A percentile compares a stretch with the other conserved stretches of the same genome.
Evolutionary conservation across 2,329 filamentous ascomycete genomes (phyloP).

Genomic region (Hymenotorrendiella dingleyae): DNA sequence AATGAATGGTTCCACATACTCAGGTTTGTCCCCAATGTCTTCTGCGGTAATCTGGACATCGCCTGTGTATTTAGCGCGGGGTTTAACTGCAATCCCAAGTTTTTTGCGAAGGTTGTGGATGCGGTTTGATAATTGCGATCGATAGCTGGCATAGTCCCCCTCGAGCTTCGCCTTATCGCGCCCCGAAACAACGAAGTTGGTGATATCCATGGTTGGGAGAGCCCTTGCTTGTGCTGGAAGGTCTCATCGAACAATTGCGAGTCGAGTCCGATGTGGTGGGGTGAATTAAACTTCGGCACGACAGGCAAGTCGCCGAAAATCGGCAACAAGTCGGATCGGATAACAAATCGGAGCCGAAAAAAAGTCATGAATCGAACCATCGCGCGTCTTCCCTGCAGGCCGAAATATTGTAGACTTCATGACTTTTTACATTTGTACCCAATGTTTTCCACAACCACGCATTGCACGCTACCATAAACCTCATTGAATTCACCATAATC

Average conservation of each 20-base stretch:
- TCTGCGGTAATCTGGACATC: conserved; percentile 66
- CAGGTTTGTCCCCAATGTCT: conserved; percentile 67
- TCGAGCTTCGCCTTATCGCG: conserved; percentile 80
- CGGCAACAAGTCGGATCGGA: not conserved
- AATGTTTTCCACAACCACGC: too few species aligned
- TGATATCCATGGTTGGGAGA: conserved; percentile 70
- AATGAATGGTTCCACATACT: conserved; percentile 49
- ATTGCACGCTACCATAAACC: too few species aligned
- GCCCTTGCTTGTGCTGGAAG: too few species aligned
- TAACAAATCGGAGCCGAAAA: not conserved
- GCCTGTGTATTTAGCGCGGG: conserved; percentile 76
- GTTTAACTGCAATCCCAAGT: conserved; percentile 75
- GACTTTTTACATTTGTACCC: not conserved
- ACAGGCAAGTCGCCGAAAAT: not conserved
- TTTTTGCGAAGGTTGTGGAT: conserved; percentile 80
- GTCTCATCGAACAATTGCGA: too few species aligned
- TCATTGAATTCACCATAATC: too few species aligned
- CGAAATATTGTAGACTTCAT: conserved; percentile 3
- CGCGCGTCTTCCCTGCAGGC: too few species aligned
- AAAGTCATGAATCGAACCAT: not conserved
- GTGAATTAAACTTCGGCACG: not conserved
- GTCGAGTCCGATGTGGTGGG: not conserved
- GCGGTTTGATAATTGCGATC: conserved; percentile 70
- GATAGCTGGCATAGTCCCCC: conserved; percentile 84
- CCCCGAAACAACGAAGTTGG: conserved; percentile 70